phyloP scores from a whole-genome alignment of 2,329 filamentous ascomycete species.

The Lecanicillium sp. region DNA sequence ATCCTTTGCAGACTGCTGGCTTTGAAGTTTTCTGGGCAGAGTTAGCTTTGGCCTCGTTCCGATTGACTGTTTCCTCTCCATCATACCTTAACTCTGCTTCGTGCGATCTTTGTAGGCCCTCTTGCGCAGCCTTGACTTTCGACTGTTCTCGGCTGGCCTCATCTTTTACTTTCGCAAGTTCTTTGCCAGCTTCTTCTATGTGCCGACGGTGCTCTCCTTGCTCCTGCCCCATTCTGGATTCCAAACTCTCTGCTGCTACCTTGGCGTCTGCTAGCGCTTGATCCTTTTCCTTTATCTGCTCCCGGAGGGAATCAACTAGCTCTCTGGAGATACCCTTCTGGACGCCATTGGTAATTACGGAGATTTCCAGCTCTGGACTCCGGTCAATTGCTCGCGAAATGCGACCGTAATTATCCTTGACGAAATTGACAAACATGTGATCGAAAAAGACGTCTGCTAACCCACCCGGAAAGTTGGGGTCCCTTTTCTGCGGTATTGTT shows the following conservation, averaged over 20 bases:
- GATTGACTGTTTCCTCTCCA: background rate
- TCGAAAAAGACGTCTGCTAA: slow-evolving; percentile 82
- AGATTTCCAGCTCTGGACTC: slow-evolving; percentile 80
- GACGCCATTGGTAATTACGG: slow-evolving; percentile 67
- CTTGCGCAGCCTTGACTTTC: slow-evolving; percentile 57
- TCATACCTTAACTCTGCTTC: slow-evolving; percentile 53
- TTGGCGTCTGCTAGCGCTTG: slow-evolving; percentile 38
- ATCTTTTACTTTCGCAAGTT: slow-evolving; percentile 23
- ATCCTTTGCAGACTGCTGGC: slow-evolving; percentile 21
- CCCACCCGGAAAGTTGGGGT: slow-evolving; percentile 35
- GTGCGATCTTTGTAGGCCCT: slow-evolving; percentile 62
- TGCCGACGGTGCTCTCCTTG: slow-evolving; percentile 62
- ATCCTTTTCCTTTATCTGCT: slow-evolving; percentile 67
- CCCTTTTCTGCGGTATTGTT: slow-evolving; percentile 64
- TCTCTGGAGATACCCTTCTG: slow-evolving; percentile 92
- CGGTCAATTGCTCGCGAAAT: slow-evolving; percentile 79
- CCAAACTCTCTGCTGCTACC: slow-evolving; percentile 35
- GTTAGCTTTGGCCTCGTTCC: slow-evolving; percentile 10
- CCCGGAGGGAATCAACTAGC: slow-evolving; percentile 75
- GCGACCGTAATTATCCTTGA: slow-evolving; percentile 92
- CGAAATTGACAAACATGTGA: slow-evolving; percentile 78
- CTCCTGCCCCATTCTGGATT: slow-evolving; percentile 59
- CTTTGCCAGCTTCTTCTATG: slow-evolving; percentile 47
- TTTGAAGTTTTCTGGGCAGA: slow-evolving; percentile 20
- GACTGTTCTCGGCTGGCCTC: slow-evolving; percentile 34